A percentile compares a stretch with the other conserved stretches of the same genome.
Conservation (phyloP, 257 asterid genomes). For the Thymus quinquecostatus region DNA sequence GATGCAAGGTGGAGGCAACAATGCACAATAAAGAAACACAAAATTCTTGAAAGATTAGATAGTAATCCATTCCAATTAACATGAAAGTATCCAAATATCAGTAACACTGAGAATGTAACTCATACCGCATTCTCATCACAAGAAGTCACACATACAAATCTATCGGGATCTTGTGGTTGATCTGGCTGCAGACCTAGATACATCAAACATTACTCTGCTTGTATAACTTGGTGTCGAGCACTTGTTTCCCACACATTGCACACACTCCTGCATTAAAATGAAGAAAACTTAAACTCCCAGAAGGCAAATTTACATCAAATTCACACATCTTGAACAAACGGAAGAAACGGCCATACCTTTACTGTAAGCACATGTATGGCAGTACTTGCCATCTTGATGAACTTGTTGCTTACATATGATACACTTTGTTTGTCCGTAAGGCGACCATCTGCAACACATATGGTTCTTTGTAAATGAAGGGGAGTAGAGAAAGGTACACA, state of each 20-base stretch:
- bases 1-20: constrained; percentile 22
- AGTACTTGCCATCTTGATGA: constrained; percentile 95
- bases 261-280: constrained; percentile 77
- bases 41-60: constrained; percentile 4
- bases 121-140: constrained; percentile 24
- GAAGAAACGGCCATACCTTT: constrained; percentile 60
- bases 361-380: constrained; percentile 97
- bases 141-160: constrained; percentile 22
- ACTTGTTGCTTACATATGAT: constrained; percentile 96
- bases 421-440: constrained; percentile 89
- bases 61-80: constrained; percentile 11
- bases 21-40: not conserved
- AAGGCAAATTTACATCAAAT: constrained; percentile 2
- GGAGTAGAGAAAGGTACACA: not conserved
- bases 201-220: constrained; percentile 94
- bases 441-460: constrained; percentile 78
- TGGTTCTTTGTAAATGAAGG: constrained; percentile 16
- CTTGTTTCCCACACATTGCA: constrained; percentile 99
- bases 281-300: constrained; percentile 3
- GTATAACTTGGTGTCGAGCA: constrained; percentile 90
- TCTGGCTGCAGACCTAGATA: constrained; percentile 6
- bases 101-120: not conserved
- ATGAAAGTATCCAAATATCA: constrained; percentile 5
- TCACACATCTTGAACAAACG: not conserved
- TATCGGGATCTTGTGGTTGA: constrained; percentile 4